These are phyloP conservation scores for Malassezia vespertilionis DNA, from an alignment of 1,284 basidiomycete species.

Conservation along the genomic window DNA sequence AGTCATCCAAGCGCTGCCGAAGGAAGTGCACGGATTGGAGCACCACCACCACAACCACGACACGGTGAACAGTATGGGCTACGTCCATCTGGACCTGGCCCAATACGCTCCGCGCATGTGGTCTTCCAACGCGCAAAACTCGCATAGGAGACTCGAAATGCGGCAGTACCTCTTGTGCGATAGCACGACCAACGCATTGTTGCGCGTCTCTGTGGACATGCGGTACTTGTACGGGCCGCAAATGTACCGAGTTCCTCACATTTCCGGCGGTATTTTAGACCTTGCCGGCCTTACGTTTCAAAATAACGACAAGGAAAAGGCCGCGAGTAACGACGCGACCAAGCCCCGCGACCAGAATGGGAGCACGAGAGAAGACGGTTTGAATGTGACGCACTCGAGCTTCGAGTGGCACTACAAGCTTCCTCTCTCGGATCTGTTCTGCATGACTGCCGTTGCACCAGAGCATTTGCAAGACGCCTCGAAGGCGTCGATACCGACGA, in stretches of 20 bases:
- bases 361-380: no score
- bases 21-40: neutral
- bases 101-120: slow-evolving; percentile 56
- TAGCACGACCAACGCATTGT: slow-evolving; percentile 66
- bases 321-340: neutral
- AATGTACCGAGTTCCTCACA: slow-evolving; percentile 53
- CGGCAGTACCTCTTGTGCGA: slow-evolving; percentile 62
- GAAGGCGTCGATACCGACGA: neutral
- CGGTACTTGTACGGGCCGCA: slow-evolving; percentile 56
- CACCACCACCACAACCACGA: neutral
- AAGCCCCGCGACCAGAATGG: neutral
- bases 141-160: slow-evolving; percentile 50
- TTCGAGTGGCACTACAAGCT: slow-evolving; percentile 17
- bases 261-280: slow-evolving; percentile 30
- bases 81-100: slow-evolving; percentile 56
- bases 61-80: slow-evolving; percentile 19
- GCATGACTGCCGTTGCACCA: neutral
- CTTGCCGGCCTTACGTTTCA: slow-evolving; percentile 1
- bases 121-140: neutral
- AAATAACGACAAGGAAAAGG: neutral
- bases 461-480: slow-evolving; percentile 6
- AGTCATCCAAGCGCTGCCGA: slow-evolving; percentile 5
- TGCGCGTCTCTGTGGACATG: slow-evolving; percentile 59
- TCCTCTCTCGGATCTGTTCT: slow-evolving; percentile 5
- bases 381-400: neutral